phyloP scores from a whole-genome alignment of 2,329 filamentous ascomycete species.

The Ascochyta lentis region DNA sequence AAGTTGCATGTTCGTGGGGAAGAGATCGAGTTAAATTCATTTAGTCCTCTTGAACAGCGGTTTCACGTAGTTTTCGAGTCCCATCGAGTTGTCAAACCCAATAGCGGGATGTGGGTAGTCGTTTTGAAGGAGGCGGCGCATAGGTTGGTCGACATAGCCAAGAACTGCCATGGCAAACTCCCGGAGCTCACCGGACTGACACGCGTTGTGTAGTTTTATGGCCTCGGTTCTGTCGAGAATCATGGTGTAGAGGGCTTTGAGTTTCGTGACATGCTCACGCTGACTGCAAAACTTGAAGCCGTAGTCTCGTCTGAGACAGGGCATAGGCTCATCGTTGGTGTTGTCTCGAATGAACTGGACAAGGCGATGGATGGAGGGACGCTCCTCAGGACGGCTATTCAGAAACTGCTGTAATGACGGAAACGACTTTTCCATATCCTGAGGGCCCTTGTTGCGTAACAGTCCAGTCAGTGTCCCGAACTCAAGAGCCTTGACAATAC shows the following conservation, averaged over 20 bases:
- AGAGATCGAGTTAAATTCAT: background rate
- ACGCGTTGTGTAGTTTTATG: slow-evolving; percentile 21
- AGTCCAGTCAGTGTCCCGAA: slow-evolving; percentile 4
- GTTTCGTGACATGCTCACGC: slow-evolving; percentile 22
- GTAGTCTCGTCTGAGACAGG: slow-evolving; percentile 25
- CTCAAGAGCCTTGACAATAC: slow-evolving; percentile 18
- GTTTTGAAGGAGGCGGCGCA: slow-evolving; percentile 16
- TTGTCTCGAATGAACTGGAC: slow-evolving; percentile 24
- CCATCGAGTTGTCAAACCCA: slow-evolving; percentile 10
- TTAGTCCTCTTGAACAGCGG: slow-evolving; percentile 4
- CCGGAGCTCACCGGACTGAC: slow-evolving; percentile 3
- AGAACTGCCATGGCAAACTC: slow-evolving; percentile 9
- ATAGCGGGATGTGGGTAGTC: slow-evolving; percentile 11
- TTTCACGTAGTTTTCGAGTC: background rate
- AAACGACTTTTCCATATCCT: background rate
- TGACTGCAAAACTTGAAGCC: slow-evolving; percentile 22
- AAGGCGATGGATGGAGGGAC: slow-evolving; percentile 22
- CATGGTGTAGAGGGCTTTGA: slow-evolving; percentile 24
- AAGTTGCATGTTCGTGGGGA: too few species aligned
- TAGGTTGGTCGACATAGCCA: background rate
- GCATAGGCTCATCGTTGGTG: slow-evolving; percentile 10
- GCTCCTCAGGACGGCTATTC: background rate
- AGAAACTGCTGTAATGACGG: slow-evolving; percentile 24
- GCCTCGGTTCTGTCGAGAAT: slow-evolving; percentile 13
- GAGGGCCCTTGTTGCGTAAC: slow-evolving; percentile 14